Conservation (phyloP, 108 stramenopile genomes). For the Nannochloropsis granulata region DNA sequence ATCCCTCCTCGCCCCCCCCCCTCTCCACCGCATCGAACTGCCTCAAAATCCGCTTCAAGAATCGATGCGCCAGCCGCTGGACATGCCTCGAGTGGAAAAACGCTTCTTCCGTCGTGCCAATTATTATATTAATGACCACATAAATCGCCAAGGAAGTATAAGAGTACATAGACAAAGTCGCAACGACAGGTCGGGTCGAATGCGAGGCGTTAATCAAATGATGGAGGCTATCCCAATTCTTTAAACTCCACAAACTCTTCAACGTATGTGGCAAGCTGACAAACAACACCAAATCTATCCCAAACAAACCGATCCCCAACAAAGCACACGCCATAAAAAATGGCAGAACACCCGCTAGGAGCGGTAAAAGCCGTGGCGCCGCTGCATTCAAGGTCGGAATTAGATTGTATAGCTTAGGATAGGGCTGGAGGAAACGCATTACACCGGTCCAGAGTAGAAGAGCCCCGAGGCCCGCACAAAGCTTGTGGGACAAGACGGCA, state of each 20-base stretch:
- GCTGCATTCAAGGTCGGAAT: not conserved
- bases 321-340: not conserved
- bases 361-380: not conserved
- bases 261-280: not conserved
- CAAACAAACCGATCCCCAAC: not conserved
- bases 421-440: not conserved
- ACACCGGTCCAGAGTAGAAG: not conserved
- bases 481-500: not conserved
- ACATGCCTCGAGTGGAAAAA: not conserved
- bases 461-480: not conserved
- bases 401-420: not conserved
- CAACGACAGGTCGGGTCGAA: not conserved
- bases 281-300: not conserved
- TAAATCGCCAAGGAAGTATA: not conserved
- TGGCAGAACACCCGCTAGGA: not conserved
- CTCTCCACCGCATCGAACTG: not conserved
- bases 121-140: not conserved
- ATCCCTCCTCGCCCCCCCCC: not conserved
- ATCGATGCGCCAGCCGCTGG: not conserved
- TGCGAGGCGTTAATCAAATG: not conserved
- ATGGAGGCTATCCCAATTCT: not conserved
- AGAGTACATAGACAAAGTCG: not conserved
- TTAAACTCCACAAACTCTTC: not conserved
- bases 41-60: not conserved
- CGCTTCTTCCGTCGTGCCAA: not conserved